phyloP scores from a whole-genome alignment of 371 early-diverging fungal species.

The Lichtheimia ornata region DNA sequence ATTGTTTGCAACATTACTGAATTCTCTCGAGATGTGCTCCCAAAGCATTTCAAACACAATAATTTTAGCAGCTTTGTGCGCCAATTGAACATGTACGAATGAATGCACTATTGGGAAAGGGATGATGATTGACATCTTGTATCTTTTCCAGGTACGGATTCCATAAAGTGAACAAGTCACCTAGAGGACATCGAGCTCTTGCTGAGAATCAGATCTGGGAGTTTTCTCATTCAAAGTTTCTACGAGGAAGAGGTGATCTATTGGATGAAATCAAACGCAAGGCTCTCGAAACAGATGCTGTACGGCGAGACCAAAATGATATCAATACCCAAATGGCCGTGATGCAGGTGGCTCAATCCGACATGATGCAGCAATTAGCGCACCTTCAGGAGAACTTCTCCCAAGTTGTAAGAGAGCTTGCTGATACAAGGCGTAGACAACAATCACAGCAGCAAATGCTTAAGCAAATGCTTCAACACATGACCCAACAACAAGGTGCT shows the following conservation, averaged over 20 bases:
- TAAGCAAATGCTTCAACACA: slow-evolving; percentile 56
- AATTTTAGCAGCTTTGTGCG: slow-evolving; percentile 87
- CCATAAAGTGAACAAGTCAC: slow-evolving; percentile 86
- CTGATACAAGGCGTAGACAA: slow-evolving; percentile 61
- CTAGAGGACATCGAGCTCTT: slow-evolving; percentile 78
- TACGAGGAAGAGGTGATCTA: slow-evolving; percentile 77
- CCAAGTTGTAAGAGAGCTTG: slow-evolving; percentile 69
- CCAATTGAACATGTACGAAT: slow-evolving; percentile 80
- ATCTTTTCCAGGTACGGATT: slow-evolving; percentile 68
- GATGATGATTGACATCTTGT: slow-evolving; percentile 10
- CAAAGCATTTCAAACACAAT: slow-evolving; percentile 83
- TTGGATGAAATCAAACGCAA: slow-evolving; percentile 87
- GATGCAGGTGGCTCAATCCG: slow-evolving; percentile 76
- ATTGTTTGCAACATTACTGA: slow-evolving; percentile 85
- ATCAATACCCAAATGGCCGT: slow-evolving; percentile 69
- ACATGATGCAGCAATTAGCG: slow-evolving; percentile 72
- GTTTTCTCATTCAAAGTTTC: slow-evolving; percentile 86
- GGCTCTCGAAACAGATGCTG: slow-evolving; percentile 73
- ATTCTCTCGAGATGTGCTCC: slow-evolving; percentile 77
- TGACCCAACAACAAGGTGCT: slow-evolving; percentile 45
- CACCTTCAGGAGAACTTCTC: slow-evolving; percentile 69
- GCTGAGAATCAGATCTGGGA: slow-evolving; percentile 92
- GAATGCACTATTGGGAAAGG: background rate
- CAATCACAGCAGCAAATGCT: slow-evolving; percentile 58
- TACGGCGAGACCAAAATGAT: slow-evolving; percentile 75